Percentiles rank a stretch among this genome's conserved stretches.
These are phyloP conservation scores for Baudoinia panamericana DNA, from an alignment of 495 filamentous ascomycete species.

Conservation along the genomic window DNA sequence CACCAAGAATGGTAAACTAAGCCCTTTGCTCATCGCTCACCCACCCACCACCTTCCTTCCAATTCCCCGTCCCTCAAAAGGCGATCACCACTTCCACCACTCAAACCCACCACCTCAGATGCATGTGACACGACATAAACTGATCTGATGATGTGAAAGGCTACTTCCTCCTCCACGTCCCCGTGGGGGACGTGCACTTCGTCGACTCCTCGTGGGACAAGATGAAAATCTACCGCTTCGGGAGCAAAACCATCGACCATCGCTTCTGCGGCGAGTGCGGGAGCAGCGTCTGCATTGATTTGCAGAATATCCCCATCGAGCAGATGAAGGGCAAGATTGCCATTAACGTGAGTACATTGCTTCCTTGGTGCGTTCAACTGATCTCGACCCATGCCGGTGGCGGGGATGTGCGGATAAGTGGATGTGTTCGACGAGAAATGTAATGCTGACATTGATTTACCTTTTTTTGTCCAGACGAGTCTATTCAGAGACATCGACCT, in stretches of 20 bases:
- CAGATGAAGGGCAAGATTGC: background rate
- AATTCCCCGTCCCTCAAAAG: too few relatives aligned
- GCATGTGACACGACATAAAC: background rate
- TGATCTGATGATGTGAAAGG: background rate
- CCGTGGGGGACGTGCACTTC: constrained; percentile 22
- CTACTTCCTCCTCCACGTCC: constrained; percentile 31
- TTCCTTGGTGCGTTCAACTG: too few relatives aligned
- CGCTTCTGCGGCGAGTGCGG: constrained; percentile 28
- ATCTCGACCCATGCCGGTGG: too few relatives aligned
- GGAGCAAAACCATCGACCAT: constrained; percentile 14
- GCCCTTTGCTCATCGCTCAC: too few relatives aligned
- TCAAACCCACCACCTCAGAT: background rate
- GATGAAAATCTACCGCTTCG: constrained; percentile 24
- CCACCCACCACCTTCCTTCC: too few relatives aligned
- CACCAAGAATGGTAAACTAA: constrained; percentile 28
- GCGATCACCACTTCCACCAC: background rate
- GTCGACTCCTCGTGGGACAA: constrained; percentile 14
- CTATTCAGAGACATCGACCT: constrained; percentile 10
- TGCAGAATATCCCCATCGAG: constrained; percentile 3
- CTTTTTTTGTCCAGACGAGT: background rate
- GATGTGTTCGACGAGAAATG: too few relatives aligned
- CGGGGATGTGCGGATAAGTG: too few relatives aligned
- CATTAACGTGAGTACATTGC: background rate
- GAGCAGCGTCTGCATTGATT: constrained; percentile 15
- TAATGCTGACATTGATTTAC: too few relatives aligned